These are phyloP conservation scores for Penicillium alfredii DNA, from an alignment of 495 filamentous ascomycete species.

Conservation along the genomic window DNA sequence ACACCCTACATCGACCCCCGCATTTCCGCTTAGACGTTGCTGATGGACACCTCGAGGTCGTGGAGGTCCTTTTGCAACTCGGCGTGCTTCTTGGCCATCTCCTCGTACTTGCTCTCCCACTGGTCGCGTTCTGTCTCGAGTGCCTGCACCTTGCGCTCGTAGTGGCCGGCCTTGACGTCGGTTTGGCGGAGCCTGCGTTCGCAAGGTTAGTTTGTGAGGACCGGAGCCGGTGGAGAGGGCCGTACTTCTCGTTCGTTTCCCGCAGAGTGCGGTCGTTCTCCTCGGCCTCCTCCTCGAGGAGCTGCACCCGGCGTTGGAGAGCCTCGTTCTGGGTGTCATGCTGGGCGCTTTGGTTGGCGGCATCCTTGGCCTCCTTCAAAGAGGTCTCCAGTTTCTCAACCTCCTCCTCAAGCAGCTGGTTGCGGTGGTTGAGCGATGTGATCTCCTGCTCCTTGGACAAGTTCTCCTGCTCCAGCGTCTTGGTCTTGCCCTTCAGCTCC, in stretches of 20 bases:
- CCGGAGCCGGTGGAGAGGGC: conserved; percentile 5
- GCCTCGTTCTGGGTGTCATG: conserved; percentile 81
- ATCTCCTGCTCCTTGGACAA: conserved; percentile 96
- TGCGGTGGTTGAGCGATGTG: conserved; percentile 87
- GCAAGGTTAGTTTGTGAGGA: conserved; percentile 13
- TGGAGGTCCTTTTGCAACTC: conserved; percentile 86
- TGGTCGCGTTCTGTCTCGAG: conserved; percentile 81
- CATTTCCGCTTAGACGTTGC: conserved; percentile 64
- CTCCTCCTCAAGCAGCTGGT: conserved; percentile 77
- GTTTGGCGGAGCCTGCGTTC: conserved; percentile 82
- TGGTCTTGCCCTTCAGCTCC: conserved; percentile 80
- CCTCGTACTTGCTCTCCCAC: conserved; percentile 96
- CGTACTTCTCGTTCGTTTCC: conserved; percentile 98
- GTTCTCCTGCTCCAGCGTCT: conserved; percentile 89
- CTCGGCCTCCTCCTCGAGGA: conserved; percentile 96
- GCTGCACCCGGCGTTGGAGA: conserved; percentile 83
- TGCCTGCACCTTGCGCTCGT: conserved; percentile 97
- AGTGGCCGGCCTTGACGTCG: conserved; percentile 98
- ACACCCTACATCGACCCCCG: conserved; percentile 24
- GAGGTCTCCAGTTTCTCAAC: conserved; percentile 79
- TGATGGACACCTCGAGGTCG: conserved; percentile 80
- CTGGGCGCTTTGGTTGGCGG: conserved; percentile 65
- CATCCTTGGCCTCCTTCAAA: conserved; percentile 73
- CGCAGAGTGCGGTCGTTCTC: conserved; percentile 88
- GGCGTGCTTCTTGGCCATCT: conserved; percentile 82